Evolutionary conservation across 2,329 filamentous ascomycete genomes (phyloP).

Genomic region (Clonostachys rhizophaga): DNA sequence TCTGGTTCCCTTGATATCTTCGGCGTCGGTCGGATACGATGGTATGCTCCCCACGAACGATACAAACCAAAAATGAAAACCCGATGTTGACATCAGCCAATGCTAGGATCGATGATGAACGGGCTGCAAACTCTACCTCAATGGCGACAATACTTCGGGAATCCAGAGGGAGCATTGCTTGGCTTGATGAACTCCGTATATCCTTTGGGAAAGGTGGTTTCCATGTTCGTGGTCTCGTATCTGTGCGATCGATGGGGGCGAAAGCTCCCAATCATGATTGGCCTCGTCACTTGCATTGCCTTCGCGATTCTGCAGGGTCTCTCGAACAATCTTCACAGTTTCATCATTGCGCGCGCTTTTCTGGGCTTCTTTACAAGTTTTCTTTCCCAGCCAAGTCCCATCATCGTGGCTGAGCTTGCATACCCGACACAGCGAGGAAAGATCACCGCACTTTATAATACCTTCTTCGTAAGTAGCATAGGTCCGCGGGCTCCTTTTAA

Average conservation of each 20-base stretch:
- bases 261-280: constrained; percentile 15
- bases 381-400: constrained; percentile 16
- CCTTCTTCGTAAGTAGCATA: constrained; percentile 30
- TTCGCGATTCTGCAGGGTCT: constrained; percentile 17
- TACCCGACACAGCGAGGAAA: constrained; percentile 22
- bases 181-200: constrained; percentile 28
- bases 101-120: constrained; percentile 30
- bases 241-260: constrained; percentile 14
- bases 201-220: constrained; percentile 34
- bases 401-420: constrained; percentile 23
- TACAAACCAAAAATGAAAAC: too few species aligned
- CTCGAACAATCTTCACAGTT: constrained; percentile 29
- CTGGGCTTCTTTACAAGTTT: constrained; percentile 19
- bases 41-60: constrained; percentile 12
- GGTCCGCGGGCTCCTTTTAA: constrained; percentile 8
- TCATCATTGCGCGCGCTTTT: constrained; percentile 19
- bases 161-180: constrained; percentile 11
- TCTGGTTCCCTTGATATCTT: constrained; percentile 31
- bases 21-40: constrained; percentile 35
- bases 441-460: constrained; percentile 15
- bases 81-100: too few species aligned
- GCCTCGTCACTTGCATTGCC: constrained; percentile 9
- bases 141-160: constrained; percentile 9
- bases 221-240: constrained; percentile 12
- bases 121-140: constrained; percentile 25